Evolutionary conservation across 192 early-diverging fungal genomes (phyloP).

Genomic region (Polychytrium aggregatum): DNA sequence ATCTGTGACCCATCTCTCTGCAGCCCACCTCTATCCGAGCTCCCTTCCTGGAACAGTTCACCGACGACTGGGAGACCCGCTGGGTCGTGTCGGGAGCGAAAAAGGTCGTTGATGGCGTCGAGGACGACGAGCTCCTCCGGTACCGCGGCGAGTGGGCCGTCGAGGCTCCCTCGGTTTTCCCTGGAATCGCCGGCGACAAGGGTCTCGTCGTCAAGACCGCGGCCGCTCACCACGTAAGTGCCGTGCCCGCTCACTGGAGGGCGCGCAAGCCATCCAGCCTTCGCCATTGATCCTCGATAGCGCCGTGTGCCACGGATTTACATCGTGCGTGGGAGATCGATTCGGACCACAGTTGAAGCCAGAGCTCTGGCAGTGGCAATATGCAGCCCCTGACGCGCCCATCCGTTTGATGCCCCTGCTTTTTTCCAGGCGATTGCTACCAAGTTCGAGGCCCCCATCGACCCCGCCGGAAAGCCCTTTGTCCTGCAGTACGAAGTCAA

Average conservation of each 20-base stretch:
- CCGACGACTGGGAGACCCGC: slow-evolving; percentile 37
- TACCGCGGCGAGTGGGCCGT: slow-evolving; percentile 71
- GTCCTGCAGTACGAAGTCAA: slow-evolving; percentile 87
- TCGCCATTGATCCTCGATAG: too few relatives aligned
- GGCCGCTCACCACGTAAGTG: slow-evolving; percentile 66
- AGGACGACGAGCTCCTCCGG: slow-evolving; percentile 55
- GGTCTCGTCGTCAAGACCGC: slow-evolving; percentile 71
- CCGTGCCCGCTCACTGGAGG: not conserved
- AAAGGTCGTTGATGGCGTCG: slow-evolving; percentile 56
- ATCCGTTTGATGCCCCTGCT: too few relatives aligned
- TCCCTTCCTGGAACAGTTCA: slow-evolving; percentile 67
- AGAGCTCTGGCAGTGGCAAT: too few relatives aligned
- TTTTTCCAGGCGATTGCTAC: slow-evolving; percentile 59
- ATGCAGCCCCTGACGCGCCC: too few relatives aligned
- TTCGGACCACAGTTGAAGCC: too few relatives aligned
- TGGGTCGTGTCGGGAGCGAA: slow-evolving; percentile 62
- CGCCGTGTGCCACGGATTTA: too few relatives aligned
- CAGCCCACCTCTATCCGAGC: slow-evolving; percentile 51
- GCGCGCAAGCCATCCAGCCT: not conserved
- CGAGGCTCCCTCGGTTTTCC: slow-evolving; percentile 49
- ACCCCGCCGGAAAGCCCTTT: slow-evolving; percentile 59
- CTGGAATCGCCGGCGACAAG: slow-evolving; percentile 54
- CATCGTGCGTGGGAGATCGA: too few relatives aligned
- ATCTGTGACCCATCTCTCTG: not conserved
- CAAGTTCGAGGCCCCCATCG: slow-evolving; percentile 53